Evolutionary conservation across 116 monocot species (phyloP).

Genomic region (Dioscorea cayenensis): DNA sequence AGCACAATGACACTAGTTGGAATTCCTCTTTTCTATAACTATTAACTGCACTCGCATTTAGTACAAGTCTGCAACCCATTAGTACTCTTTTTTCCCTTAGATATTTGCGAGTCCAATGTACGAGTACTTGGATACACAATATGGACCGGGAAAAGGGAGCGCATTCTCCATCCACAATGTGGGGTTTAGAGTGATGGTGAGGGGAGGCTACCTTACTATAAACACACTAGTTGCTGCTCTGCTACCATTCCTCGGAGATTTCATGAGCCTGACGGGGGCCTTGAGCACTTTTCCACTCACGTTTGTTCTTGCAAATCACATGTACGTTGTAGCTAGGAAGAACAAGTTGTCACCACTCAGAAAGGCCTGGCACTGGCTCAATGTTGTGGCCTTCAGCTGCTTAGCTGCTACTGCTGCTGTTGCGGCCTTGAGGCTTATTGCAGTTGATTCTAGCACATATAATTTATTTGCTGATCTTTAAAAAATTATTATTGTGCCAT

Average conservation of each 20-base stretch:
- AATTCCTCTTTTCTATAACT: no score
- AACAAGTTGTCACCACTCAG: conserved; percentile 35
- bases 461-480: no score
- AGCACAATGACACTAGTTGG: no score
- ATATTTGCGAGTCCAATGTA: conserved; percentile 99
- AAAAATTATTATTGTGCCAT: no score
- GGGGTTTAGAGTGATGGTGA: conserved; percentile 59
- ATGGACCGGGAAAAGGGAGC: conserved; percentile 43
- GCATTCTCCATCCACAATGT: conserved; percentile 61
- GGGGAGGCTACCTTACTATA: conserved; percentile 81
- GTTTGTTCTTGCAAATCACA: conserved; percentile 96
- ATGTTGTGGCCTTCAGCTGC: conserved; percentile 67
- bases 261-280: conserved; percentile 98
- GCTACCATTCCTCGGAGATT: conserved; percentile 88
- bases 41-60: neutral
- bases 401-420: conserved; percentile 57
- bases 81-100: conserved; percentile 21
- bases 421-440: conserved; percentile 66
- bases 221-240: conserved; percentile 80
- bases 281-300: conserved; percentile 90
- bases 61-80: neutral
- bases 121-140: conserved; percentile 88
- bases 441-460: conserved; percentile 49
- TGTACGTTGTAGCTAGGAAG: conserved; percentile 75
- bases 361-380: conserved; percentile 89